Base-by-base conservation (phyloP, 495 filamentous ascomycete genomes). In the Neurospora terricola region DNA sequence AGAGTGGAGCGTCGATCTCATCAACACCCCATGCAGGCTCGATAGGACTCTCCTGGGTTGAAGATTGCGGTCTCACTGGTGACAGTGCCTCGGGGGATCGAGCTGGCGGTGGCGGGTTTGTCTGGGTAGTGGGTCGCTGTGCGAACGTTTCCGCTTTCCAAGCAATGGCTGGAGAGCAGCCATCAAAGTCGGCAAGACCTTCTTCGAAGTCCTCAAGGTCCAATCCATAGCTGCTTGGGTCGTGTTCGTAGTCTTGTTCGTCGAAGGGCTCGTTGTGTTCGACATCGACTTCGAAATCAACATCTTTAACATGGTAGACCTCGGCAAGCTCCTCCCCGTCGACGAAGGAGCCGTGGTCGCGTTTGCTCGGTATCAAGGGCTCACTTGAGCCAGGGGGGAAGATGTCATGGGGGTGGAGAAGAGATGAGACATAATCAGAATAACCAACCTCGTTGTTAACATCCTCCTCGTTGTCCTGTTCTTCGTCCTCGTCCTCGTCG, bases 401-500 rank as follows among this genome's bases (percentile, higher is more conserved):
- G 30, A 30, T 34, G n/a, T 72, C 54, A 72, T 38, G 70, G 23
- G 39, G 70, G 4, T 27, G 59, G 21, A 70, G 59, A 70, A 69
- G 71, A 70, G 54, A 37, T 71, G 66, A 69, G 27, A 70, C 18
- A 72, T 62, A 75, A 73, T 40, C 42, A 73, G 78, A 79, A 75
- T 71, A 48, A 81, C 83, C 79, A 78, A 87, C 85, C 85, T 87
- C 85, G 66, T 82, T 85, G 73, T 84, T 84, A 40, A 87, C 84
- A 75, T 89, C 87, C 69, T 89, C 88, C 73, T 96, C 94, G 72
- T 91, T 93, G 69, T 94, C 91, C 77, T 94, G 94, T 71, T 94
- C 92, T 74, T 99, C 96, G 76, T 98, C 96, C 75, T 99, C 96
- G 72, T 98, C 96, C 76, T 98, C 96, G 75, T 97, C 94, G 77